phyloP scores from a whole-genome alignment of 345 rosid genomes.

The Euphorbia lathyris region DNA sequence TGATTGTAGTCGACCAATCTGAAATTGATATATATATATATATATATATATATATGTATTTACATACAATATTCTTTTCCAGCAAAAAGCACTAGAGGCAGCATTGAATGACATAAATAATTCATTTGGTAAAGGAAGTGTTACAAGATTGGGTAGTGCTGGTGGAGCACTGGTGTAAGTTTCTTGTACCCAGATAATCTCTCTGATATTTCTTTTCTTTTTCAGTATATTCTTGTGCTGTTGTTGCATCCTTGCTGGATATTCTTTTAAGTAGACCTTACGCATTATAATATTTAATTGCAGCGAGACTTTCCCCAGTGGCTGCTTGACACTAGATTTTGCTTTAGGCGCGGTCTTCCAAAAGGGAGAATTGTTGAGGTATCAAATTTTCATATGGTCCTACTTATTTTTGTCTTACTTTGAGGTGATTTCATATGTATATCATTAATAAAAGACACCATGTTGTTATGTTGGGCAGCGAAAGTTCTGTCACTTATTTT shows the following conservation, averaged over 20 bases:
- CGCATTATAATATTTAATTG: conserved; percentile 20
- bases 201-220: neutral
- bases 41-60: too few species aligned
- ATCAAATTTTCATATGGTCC: conserved; percentile 15
- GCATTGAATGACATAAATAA: conserved; percentile 88
- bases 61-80: too few species aligned
- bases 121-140: conserved; percentile 95
- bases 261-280: conserved; percentile 8
- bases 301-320: conserved; percentile 95
- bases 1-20: too few species aligned
- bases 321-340: conserved; percentile 85
- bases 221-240: neutral
- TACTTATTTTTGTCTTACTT: too few species aligned
- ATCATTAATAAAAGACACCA: too few species aligned
- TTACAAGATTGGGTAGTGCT: conserved; percentile 90
- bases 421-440: too few species aligned
- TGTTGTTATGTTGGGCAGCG: too few species aligned
- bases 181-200: neutral
- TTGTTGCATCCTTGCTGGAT: neutral
- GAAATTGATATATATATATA: too few species aligned
- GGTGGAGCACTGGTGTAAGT: conserved; percentile 93
- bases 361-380: conserved; percentile 97
- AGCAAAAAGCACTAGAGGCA: conserved; percentile 95
- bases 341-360: conserved; percentile 95
- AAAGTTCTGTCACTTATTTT: too few species aligned